Evolutionary conservation across 345 rosid genomes (phyloP).

Genomic region (Populus euphratica): DNA sequence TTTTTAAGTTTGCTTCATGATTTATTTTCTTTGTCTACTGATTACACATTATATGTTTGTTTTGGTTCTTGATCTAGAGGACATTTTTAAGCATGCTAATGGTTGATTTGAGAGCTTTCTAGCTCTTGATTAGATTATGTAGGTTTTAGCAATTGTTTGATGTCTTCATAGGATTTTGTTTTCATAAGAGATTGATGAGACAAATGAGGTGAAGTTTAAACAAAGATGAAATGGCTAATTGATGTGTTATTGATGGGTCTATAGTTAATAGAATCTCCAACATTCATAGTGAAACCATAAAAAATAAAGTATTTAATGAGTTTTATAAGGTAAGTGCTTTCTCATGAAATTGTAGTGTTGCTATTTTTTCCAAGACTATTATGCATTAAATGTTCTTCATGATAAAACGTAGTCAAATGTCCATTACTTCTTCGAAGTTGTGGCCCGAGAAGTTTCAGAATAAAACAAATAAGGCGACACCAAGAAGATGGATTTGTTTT

Average conservation of each 20-base stretch:
- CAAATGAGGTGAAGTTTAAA: constrained; percentile 19
- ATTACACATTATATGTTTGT: too few species aligned
- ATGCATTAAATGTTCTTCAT: neutral
- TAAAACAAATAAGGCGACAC: constrained; percentile 52
- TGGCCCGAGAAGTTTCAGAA: constrained; percentile 60
- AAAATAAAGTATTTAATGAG: constrained; percentile 61
- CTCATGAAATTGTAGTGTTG: neutral
- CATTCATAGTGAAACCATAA: constrained; percentile 72
- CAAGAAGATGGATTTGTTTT: constrained; percentile 50
- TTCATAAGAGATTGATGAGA: constrained; percentile 3
- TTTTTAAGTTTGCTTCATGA: too few species aligned
- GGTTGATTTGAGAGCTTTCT: too few species aligned
- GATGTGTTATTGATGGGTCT: constrained; percentile 59
- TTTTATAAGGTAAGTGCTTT: constrained; percentile 44
- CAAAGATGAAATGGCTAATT: constrained; percentile 48
- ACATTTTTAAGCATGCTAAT: too few species aligned
- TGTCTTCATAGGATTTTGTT: too few species aligned
- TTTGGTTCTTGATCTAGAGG: too few species aligned
- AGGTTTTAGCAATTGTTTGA: too few species aligned
- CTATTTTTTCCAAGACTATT: neutral
- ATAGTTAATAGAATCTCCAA: constrained; percentile 74
- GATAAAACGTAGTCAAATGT: neutral
- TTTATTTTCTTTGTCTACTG: too few species aligned
- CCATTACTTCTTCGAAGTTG: constrained; percentile 24
- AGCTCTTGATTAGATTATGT: too few species aligned